Base-by-base conservation (phyloP, 2,329 filamentous ascomycete genomes). In the Rosellinia necatrix region DNA sequence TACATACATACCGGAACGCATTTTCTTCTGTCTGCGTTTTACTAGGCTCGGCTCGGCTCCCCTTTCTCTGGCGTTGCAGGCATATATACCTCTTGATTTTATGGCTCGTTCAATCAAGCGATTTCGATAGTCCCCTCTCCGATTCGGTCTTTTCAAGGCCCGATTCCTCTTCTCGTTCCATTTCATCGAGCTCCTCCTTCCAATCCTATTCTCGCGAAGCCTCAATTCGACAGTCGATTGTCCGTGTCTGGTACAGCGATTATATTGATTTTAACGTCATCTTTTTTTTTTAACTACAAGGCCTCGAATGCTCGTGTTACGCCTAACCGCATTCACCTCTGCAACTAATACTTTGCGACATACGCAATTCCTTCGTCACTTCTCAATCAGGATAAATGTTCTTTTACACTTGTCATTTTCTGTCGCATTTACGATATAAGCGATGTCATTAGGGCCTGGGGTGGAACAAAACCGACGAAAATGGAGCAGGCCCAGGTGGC, bases 231-330 rank as follows among this genome's bases (percentile, higher is more conserved):
- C 74, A 74, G 73, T 78, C 76, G 78, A 78, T 82, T 78, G 77
- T 82, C 78, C 78, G 72, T 81, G 81, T 83, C 81, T 78, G 79
- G 82, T 76, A 83, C 81, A 82, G 77, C 79, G 79, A 81, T 81
- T 75, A 73, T 77, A 72, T 68, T 69, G 64, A 62, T 66, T 71
- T n/a, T 60, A 66, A 59, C 63, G 64, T 68, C 64, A 55, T 66
- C 40, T 38, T 65, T 69, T 38, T 65, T 69, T 67, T 66, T 68
- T 72, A 68, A 66, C 69, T 60, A 59, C 46, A 55, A 34, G 34
- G 46, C 30, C 15, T 41, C 51, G 37, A 34, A 24, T 30, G 37
- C n/a, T 38, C 38, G 35, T 9, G 12, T 24, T 38, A 40, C 5
- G 27, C 42, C 30, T n/a, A 34, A 4, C 34, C 34, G 15, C 30